These are phyloP conservation scores for Zostera marina DNA, from an alignment of 116 monocot genomes.

Conservation along the genomic window DNA sequence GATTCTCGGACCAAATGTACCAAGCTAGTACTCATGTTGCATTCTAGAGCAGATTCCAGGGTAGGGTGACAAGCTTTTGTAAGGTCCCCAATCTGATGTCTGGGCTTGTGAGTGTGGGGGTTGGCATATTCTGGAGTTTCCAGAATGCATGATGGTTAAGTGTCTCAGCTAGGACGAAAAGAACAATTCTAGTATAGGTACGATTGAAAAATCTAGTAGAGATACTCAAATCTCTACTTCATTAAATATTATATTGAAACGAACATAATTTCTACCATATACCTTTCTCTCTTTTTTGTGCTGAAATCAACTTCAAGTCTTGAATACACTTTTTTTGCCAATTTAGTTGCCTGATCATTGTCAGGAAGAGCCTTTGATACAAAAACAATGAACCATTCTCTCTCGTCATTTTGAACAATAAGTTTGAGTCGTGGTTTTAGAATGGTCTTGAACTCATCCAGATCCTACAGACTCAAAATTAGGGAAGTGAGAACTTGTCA, in stretches of 20 bases:
- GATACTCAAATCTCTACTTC: too few species aligned
- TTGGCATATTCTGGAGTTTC: too few species aligned
- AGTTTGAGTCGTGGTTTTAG: slow-evolving; percentile 85
- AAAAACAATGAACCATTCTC: slow-evolving; percentile 96
- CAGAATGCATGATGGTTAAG: too few species aligned
- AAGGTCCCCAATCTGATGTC: too few species aligned
- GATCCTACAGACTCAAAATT: slow-evolving; percentile 33
- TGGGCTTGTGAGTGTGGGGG: too few species aligned
- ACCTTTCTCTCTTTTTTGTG: slow-evolving; percentile 94
- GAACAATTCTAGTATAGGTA: too few species aligned
- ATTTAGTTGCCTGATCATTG: slow-evolving; percentile 77
- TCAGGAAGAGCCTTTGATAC: slow-evolving; percentile 82
- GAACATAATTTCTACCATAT: not conserved
- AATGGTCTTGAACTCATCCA: slow-evolving; percentile 98
- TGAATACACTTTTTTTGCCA: slow-evolving; percentile 86
- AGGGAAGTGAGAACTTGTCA: not conserved
- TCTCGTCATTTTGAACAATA: slow-evolving; percentile 97
- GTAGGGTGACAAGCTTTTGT: too few species aligned
- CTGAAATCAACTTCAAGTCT: slow-evolving; percentile 93
- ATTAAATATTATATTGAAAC: not conserved
- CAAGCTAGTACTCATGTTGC: too few species aligned
- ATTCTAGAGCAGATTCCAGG: too few species aligned
- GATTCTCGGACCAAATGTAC: too few species aligned
- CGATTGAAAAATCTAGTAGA: too few species aligned
- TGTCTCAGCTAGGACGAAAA: too few species aligned